A percentile compares a stretch with the other conserved stretches of the same genome.
phyloP scores from a whole-genome alignment of 305 asterid species.

The Fraxinus velutina region DNA sequence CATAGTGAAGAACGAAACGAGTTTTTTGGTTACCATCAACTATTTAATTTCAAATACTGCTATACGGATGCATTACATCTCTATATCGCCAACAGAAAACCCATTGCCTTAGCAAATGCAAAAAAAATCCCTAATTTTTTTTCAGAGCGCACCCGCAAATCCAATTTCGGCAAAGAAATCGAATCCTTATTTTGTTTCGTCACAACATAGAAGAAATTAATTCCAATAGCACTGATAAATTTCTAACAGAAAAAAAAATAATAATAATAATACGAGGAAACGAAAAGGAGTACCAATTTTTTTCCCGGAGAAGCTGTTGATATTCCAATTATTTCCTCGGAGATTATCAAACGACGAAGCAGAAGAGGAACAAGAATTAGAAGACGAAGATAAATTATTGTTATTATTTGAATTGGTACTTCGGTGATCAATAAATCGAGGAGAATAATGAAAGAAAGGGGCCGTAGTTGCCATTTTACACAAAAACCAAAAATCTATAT shows the following conservation, averaged over 20 bases:
- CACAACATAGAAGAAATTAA: background rate
- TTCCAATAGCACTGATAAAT: background rate
- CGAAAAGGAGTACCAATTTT: background rate
- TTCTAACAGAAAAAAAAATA: background rate
- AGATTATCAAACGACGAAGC: conserved; percentile 24
- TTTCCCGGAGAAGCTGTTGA: conserved; percentile 38
- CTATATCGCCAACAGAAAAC: background rate
- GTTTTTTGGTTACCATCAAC: background rate
- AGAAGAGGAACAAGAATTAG: conserved; percentile 40
- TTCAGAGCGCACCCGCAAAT: background rate
- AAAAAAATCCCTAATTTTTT: background rate
- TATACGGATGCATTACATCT: background rate
- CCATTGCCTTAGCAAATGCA: background rate
- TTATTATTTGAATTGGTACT: background rate
- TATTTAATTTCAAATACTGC: background rate
- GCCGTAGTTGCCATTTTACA: background rate
- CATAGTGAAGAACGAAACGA: background rate
- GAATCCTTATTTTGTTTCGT: background rate
- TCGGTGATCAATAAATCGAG: background rate
- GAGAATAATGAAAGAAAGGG: background rate
- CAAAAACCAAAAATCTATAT: background rate
- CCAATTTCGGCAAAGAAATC: background rate
- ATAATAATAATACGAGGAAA: background rate
- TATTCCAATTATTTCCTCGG: conserved; percentile 32
- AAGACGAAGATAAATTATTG: conserved; percentile 30